Evolutionary conservation across 225 moss, liverwort and hornwort genomes (phyloP).

Genomic region (Thuidium tamariscinum): DNA sequence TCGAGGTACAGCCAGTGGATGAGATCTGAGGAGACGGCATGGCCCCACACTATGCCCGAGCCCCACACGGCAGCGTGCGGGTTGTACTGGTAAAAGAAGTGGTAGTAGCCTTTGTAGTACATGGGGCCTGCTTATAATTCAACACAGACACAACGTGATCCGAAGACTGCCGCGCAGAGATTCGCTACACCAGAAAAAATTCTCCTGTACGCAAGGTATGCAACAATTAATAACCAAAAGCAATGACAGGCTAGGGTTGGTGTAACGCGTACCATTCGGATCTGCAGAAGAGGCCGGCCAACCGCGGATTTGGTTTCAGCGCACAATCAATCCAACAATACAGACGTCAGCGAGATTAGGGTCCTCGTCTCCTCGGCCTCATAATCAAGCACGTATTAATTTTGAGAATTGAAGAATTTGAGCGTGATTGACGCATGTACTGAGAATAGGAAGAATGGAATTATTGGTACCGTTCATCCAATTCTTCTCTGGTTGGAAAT

Average conservation of each 20-base stretch:
- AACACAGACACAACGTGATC: background rate
- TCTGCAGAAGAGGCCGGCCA: background rate
- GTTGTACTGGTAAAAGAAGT: slow-evolving; percentile 84
- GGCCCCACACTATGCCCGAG: slow-evolving; percentile 59
- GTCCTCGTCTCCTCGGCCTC: too few species aligned
- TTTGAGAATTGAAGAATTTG: background rate
- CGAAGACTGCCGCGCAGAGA: background rate
- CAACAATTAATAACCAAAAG: background rate
- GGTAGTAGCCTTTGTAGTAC: slow-evolving; percentile 73
- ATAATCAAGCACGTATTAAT: background rate
- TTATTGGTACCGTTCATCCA: slow-evolving; percentile 38
- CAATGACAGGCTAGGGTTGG: background rate
- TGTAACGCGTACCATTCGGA: background rate
- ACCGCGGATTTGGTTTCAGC: background rate
- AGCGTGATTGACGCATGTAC: background rate
- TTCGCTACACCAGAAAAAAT: background rate
- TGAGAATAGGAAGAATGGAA: background rate
- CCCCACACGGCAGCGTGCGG: slow-evolving; percentile 45
- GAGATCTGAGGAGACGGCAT: slow-evolving; percentile 66
- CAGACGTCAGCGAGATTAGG: background rate
- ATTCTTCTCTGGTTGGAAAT: slow-evolving; percentile 42
- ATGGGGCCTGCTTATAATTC: slow-evolving; percentile 33
- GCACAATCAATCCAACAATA: background rate
- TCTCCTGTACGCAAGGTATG: background rate
- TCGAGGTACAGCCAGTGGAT: slow-evolving; percentile 74